Evolutionary conservation across 208 protist species (phyloP).

Genomic region (Crithidia bombi): DNA sequence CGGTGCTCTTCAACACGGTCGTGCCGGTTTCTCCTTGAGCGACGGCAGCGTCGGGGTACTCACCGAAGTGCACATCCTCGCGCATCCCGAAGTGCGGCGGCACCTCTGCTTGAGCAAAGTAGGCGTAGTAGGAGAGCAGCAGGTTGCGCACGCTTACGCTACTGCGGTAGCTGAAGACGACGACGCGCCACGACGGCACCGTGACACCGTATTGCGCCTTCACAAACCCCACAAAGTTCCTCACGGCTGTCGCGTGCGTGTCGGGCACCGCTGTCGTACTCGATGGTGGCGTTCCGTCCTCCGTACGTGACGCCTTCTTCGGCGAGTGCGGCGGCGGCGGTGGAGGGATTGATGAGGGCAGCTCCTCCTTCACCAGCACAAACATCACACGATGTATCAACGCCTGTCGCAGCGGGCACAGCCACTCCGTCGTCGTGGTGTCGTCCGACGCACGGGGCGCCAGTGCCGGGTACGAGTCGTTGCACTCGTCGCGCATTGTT

Average conservation of each 20-base stretch:
- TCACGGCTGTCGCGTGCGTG: conserved; percentile 3
- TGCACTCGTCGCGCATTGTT: background rate
- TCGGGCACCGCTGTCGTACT: too few species aligned
- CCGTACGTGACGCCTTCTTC: background rate
- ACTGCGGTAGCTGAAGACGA: conserved; percentile 51
- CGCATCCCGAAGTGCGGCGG: background rate
- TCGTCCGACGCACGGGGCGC: background rate
- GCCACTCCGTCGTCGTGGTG: conserved; percentile 17
- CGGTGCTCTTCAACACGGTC: background rate
- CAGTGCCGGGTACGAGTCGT: background rate
- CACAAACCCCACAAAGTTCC: conserved; percentile 7
- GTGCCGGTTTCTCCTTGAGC: background rate
- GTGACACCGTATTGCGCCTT: conserved; percentile 40
- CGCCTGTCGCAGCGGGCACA: conserved; percentile 31
- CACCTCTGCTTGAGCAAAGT: background rate
- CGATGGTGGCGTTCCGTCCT: background rate
- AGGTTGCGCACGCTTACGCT: conserved; percentile 37
- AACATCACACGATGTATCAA: conserved; percentile 29
- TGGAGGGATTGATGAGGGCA: background rate
- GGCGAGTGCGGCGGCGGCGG: conserved; percentile 3
- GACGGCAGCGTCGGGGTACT: background rate
- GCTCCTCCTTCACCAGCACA: conserved; percentile 18
- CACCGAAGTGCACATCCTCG: background rate
- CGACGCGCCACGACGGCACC: conserved; percentile 63
- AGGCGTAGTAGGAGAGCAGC: conserved; percentile 29